phyloP scores from a whole-genome alignment of 202 grass and related monocot species.

The Carex arenaria region DNA sequence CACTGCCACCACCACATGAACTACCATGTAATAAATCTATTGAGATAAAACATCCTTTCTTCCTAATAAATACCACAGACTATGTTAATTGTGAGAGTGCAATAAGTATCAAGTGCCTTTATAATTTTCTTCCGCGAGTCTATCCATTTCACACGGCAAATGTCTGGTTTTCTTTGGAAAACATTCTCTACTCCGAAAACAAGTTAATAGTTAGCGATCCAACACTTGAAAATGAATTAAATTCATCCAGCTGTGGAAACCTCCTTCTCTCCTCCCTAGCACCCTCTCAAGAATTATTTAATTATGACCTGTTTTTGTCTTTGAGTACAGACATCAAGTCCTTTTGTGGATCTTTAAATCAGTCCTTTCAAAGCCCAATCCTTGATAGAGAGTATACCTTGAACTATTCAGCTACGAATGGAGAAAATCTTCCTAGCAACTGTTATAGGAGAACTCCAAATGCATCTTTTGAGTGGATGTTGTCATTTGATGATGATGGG shows the following conservation, averaged over 20 bases:
- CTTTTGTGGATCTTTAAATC: neutral
- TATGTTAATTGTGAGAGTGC: too few species aligned
- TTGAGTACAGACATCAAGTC: neutral
- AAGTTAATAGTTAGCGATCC: neutral
- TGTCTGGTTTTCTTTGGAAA: too few species aligned
- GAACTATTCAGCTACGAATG: too few species aligned
- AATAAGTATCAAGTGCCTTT: neutral
- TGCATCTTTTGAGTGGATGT: too few species aligned
- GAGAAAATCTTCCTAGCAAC: too few species aligned
- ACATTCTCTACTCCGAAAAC: neutral
- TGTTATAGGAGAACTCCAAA: too few species aligned
- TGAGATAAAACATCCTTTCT: conserved; percentile 12
- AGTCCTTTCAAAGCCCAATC: neutral
- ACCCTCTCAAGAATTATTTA: neutral
- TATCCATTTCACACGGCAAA: neutral
- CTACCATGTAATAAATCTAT: conserved; percentile 12
- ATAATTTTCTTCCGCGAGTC: neutral
- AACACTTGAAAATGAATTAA: neutral
- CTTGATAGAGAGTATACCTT: neutral
- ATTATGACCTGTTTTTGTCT: neutral
- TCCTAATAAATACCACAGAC: neutral
- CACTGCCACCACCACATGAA: neutral
- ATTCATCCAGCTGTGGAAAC: neutral
- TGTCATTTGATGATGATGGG: too few species aligned
- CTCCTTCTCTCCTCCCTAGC: neutral